Percentiles rank a stretch among this genome's conserved stretches.
phyloP scores from a whole-genome alignment of 495 filamentous ascomycete species.

The Talaromyces thailandensis region DNA sequence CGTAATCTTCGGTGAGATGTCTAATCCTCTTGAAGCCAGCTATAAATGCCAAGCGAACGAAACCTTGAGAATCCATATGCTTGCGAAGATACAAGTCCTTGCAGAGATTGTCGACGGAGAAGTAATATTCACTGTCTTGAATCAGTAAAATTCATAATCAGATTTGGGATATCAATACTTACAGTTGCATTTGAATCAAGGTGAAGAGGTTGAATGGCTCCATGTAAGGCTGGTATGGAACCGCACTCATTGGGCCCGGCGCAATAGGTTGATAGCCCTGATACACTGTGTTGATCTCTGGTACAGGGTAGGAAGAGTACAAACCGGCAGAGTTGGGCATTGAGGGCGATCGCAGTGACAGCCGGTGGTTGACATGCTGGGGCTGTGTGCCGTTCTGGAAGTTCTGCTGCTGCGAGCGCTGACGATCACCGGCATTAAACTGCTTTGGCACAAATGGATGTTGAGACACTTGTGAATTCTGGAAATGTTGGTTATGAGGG shows the following conservation, averaged over 20 bases:
- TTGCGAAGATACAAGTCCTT: conserved; percentile 84
- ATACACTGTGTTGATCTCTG: conserved; percentile 32
- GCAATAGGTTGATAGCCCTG: conserved; percentile 46
- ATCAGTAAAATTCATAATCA: background rate
- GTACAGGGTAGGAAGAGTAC: conserved; percentile 30
- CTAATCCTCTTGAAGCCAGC: conserved; percentile 79
- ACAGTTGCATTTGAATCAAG: conserved; percentile 63
- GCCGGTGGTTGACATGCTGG: conserved; percentile 21
- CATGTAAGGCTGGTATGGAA: conserved; percentile 52
- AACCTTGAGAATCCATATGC: conserved; percentile 92
- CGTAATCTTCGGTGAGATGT: conserved; percentile 59
- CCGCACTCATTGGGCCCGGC: conserved; percentile 49
- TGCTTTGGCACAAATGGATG: conserved; percentile 32
- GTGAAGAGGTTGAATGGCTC: conserved; percentile 45
- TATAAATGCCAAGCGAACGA: conserved; percentile 69
- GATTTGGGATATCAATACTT: conserved; percentile 14
- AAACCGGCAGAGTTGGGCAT: conserved; percentile 30
- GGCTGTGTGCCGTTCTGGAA: conserved; percentile 27
- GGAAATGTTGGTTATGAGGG: conserved; percentile 36
- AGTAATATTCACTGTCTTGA: conserved; percentile 70
- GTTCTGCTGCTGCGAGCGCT: conserved; percentile 22
- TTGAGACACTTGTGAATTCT: conserved; percentile 36
- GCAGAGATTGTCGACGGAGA: conserved; percentile 92
- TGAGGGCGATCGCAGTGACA: conserved; percentile 41
- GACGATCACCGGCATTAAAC: conserved; percentile 32